phyloP scores from a whole-genome alignment of 495 filamentous ascomycete genomes.

The Aspergillus steynii region DNA sequence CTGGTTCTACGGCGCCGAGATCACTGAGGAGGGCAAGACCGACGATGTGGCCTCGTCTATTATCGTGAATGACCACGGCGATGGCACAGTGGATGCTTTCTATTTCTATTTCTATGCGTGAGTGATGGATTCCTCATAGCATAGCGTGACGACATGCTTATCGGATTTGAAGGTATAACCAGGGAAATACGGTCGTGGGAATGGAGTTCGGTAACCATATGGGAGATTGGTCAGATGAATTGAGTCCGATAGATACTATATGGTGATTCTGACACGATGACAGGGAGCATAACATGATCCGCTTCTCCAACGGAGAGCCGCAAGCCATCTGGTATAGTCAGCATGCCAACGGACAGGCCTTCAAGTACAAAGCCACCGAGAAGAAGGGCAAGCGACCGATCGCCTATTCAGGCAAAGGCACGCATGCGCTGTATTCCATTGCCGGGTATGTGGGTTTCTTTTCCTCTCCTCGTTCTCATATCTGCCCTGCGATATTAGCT shows the following conservation, averaged over 20 bases:
- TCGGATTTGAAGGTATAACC: constrained; percentile 43
- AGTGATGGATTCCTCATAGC: constrained; percentile 12
- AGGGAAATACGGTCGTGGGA: constrained; percentile 48
- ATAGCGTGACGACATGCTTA: constrained; percentile 3
- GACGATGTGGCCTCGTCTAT: constrained; percentile 48
- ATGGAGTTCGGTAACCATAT: constrained; percentile 61
- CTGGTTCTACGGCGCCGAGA: constrained; percentile 54
- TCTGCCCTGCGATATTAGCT: neutral
- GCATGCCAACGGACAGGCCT: constrained; percentile 62
- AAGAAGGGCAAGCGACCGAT: constrained; percentile 54
- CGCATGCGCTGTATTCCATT: constrained; percentile 61
- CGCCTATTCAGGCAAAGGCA: constrained; percentile 56
- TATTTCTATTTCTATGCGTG: constrained; percentile 71
- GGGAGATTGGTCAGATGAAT: constrained; percentile 54
- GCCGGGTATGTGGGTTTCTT: constrained; percentile 34
- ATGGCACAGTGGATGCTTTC: constrained; percentile 60
- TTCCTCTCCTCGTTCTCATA: neutral
- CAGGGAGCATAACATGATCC: constrained; percentile 68
- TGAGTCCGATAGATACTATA: neutral
- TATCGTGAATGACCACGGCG: constrained; percentile 57
- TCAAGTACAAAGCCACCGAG: constrained; percentile 55
- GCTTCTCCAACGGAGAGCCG: constrained; percentile 59
- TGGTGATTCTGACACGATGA: constrained; percentile 3
- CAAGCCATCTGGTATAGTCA: constrained; percentile 64
- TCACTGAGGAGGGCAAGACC: constrained; percentile 49